Conservation (phyloP, 441 rosid species). For the Manihot esculenta region DNA sequence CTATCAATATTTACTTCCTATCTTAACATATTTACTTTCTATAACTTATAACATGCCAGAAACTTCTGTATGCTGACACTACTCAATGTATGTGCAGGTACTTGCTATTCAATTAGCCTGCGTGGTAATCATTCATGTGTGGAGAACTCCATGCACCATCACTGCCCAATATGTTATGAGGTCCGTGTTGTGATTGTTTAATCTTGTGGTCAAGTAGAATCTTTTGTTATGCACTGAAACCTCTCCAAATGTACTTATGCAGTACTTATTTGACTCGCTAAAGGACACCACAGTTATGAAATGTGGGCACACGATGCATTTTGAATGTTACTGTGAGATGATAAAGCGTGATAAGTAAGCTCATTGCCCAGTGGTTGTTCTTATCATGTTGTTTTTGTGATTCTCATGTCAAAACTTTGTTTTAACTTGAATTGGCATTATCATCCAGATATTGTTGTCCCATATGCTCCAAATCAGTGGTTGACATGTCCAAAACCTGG, state of each 20-base stretch:
- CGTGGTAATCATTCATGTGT: constrained; percentile 78
- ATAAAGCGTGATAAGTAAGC: constrained; percentile 75
- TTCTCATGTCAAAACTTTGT: background rate
- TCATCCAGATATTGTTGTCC: constrained; percentile 77
- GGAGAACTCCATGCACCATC: constrained; percentile 96
- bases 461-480: constrained; percentile 82
- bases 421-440: constrained; percentile 13
- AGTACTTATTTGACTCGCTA: constrained; percentile 93
- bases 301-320: constrained; percentile 98
- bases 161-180: constrained; percentile 96
- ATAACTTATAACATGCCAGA: too few relatives aligned
- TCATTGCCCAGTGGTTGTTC: background rate
- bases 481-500: constrained; percentile 88
- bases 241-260: constrained; percentile 25
- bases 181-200: constrained; percentile 33
- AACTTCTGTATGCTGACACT: background rate
- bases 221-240: constrained; percentile 5
- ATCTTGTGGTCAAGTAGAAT: background rate
- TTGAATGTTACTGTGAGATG: constrained; percentile 81
- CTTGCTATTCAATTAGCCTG: constrained; percentile 69
- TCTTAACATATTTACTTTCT: too few relatives aligned
- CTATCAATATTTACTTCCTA: too few relatives aligned
- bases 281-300: constrained; percentile 88
- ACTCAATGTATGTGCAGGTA: constrained; percentile 41
- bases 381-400: background rate